These are phyloP conservation scores for Prunus salicina DNA, from an alignment of 306 rosid genomes.

Conservation along the genomic window DNA sequence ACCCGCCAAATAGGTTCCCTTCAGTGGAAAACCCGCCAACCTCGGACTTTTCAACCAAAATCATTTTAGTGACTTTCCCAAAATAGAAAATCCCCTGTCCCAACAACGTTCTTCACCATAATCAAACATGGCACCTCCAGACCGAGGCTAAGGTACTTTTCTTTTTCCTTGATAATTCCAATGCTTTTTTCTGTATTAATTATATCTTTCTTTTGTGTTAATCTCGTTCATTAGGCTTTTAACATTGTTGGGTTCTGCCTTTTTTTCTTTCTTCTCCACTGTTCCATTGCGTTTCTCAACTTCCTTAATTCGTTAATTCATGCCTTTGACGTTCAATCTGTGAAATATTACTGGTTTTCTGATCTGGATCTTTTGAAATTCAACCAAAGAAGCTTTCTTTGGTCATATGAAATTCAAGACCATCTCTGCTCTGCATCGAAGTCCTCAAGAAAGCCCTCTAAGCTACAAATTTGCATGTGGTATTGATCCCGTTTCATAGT, in stretches of 20 bases:
- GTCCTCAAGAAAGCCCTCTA: neutral
- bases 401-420: neutral
- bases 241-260: neutral
- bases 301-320: neutral
- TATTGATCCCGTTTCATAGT: neutral
- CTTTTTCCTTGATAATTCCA: neutral
- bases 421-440: neutral
- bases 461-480: neutral
- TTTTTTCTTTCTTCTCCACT: neutral
- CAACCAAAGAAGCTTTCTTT: neutral
- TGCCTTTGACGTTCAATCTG: neutral
- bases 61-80: neutral
- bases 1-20: conserved; percentile 21
- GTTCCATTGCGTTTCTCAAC: neutral
- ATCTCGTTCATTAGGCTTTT: neutral
- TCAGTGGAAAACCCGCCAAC: conserved; percentile 55
- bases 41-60: conserved; percentile 40
- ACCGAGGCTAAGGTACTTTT: conserved; percentile 8
- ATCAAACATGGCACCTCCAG: neutral
- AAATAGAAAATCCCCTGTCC: neutral
- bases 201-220: neutral
- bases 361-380: conserved; percentile 1
- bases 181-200: neutral
- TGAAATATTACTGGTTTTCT: neutral
- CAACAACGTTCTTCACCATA: neutral